phyloP scores from a whole-genome alignment of 345 rosid species.

The Alliaria petiolata region DNA sequence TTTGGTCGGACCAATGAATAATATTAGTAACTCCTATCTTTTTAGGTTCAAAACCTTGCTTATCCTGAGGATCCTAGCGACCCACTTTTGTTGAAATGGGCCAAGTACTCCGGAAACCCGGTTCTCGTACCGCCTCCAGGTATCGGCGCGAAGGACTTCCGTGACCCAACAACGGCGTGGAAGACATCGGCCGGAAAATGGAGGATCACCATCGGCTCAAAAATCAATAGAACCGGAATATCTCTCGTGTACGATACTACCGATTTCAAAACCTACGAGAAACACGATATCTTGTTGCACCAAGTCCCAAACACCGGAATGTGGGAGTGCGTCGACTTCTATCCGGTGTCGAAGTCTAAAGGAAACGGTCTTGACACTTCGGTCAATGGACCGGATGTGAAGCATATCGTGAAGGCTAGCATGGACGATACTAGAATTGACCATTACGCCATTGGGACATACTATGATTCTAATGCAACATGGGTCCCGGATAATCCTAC shows the following conservation, averaged over 20 bases:
- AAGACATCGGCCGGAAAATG: constrained; percentile 69
- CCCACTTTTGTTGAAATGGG: constrained; percentile 72
- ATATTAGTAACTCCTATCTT: background rate
- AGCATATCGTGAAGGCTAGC: constrained; percentile 34
- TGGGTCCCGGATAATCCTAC: constrained; percentile 31
- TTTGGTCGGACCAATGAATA: background rate
- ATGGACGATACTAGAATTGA: constrained; percentile 33
- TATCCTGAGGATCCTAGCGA: constrained; percentile 72
- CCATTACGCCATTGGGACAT: constrained; percentile 31
- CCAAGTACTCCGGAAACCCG: constrained; percentile 66
- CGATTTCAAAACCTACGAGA: constrained; percentile 54
- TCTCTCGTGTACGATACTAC: constrained; percentile 70
- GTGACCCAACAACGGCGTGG: constrained; percentile 99
- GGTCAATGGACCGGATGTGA: constrained; percentile 22
- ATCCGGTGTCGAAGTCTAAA: constrained; percentile 23
- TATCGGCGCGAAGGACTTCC: constrained; percentile 59
- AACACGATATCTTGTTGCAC: constrained; percentile 40
- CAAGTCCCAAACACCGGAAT: constrained; percentile 74
- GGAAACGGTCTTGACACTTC: constrained; percentile 29
- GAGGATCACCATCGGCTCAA: constrained; percentile 76
- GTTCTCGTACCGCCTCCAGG: constrained; percentile 74
- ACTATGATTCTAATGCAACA: constrained; percentile 1
- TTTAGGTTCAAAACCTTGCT: constrained; percentile 77
- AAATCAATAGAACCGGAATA: constrained; percentile 60
- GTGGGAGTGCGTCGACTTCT: constrained; percentile 62